Evolutionary conservation across 2,329 filamentous ascomycete species (phyloP).

Genomic region (Chaetomiaceae sp.): DNA sequence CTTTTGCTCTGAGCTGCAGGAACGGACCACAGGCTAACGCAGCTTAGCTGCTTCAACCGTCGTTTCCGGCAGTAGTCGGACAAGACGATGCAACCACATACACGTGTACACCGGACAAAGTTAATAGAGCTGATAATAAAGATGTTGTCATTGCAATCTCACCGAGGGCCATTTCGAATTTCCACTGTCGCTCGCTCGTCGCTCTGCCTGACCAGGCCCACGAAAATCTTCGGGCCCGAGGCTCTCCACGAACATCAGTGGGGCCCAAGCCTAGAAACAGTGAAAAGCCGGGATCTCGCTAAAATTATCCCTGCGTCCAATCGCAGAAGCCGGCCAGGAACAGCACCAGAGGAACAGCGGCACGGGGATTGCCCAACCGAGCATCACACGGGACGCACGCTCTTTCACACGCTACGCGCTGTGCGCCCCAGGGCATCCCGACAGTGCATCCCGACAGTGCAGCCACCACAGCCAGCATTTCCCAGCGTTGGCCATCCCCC

Average conservation of each 20-base stretch:
- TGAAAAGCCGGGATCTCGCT: slow-evolving; percentile 1
- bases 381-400: slow-evolving; percentile 16
- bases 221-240: not conserved
- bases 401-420: slow-evolving; percentile 18
- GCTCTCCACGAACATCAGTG: slow-evolving; percentile 11
- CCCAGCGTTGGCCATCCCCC: not conserved
- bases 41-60: not conserved
- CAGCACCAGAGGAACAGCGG: too few species aligned
- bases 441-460: slow-evolving; percentile 5
- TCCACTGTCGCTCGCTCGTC: too few species aligned
- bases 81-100: not conserved
- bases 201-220: too few species aligned
- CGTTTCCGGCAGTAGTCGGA: not conserved
- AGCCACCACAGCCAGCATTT: too few species aligned
- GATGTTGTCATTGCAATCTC: not conserved
- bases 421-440: too few species aligned
- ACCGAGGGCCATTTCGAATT: too few species aligned
- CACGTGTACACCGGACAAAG: too few species aligned
- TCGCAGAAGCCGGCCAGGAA: slow-evolving; percentile 1
- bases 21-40: slow-evolving; percentile 1
- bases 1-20: slow-evolving; percentile 8
- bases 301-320: slow-evolving; percentile 8
- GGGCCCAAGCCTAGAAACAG: not conserved
- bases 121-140: too few species aligned
- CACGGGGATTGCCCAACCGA: slow-evolving; percentile 2